A percentile compares a stretch with the other conserved stretches of the same genome.
Evolutionary conservation across 2,329 filamentous ascomycete genomes (phyloP).

Genomic region (Pyrenophora graminea): DNA sequence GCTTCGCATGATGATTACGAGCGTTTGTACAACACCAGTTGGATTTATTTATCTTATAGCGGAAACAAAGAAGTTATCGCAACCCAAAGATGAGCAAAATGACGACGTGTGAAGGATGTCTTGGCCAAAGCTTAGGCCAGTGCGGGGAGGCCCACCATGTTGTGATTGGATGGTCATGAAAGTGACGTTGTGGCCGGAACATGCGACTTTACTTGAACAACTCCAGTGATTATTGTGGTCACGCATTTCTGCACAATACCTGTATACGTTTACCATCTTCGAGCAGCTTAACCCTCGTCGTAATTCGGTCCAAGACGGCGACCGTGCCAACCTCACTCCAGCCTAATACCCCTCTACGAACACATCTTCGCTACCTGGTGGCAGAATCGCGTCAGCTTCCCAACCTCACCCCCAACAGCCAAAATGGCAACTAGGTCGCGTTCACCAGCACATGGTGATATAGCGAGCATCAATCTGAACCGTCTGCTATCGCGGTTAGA

Average conservation of each 20-base stretch:
- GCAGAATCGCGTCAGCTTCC: background rate
- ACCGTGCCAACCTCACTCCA: no score
- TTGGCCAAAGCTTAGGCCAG: conserved; percentile 13
- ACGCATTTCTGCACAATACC: no score
- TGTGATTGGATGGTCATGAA: conserved; percentile 12
- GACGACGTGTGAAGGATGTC: background rate
- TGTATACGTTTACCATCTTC: background rate
- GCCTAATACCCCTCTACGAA: background rate
- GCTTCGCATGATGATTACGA: no score
- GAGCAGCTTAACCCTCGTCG: no score
- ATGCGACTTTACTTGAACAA: conserved; percentile 1
- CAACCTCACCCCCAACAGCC: background rate
- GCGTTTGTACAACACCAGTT: background rate
- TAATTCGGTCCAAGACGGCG: no score
- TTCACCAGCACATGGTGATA: conserved; percentile 32
- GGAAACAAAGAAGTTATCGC: no score
- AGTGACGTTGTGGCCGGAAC: conserved; percentile 19
- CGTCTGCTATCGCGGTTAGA: conserved; percentile 70
- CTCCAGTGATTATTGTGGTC: background rate
- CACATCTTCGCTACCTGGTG: background rate
- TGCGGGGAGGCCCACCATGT: conserved; percentile 14
- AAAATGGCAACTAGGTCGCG: conserved; percentile 28
- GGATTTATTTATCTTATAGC: no score
- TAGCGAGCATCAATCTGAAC: conserved; percentile 57
- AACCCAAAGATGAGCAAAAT: background rate